These are phyloP conservation scores for Calocera cornea DNA, from an alignment of 768 basidiomycete species.

Conservation along the genomic window DNA sequence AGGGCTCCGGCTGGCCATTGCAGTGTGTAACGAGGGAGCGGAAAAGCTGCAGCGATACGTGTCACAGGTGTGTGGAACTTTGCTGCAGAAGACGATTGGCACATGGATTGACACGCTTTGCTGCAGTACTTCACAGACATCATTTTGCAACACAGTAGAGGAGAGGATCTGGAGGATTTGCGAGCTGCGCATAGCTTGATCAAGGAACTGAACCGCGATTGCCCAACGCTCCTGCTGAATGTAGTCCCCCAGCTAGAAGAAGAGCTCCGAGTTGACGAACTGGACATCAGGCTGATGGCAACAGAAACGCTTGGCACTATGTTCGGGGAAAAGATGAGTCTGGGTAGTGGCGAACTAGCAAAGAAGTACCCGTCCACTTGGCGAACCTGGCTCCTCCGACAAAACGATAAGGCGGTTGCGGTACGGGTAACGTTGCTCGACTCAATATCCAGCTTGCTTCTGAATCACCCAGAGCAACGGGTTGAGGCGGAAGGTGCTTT, in stretches of 20 bases:
- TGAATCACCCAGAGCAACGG: conserved; percentile 51
- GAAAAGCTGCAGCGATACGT: conserved; percentile 83
- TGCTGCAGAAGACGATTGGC: neutral
- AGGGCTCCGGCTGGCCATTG: conserved; percentile 67
- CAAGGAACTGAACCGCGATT: conserved; percentile 63
- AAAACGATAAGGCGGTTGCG: conserved; percentile 54
- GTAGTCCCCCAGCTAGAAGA: conserved; percentile 90
- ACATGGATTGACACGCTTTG: neutral
- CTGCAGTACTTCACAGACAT: conserved; percentile 75
- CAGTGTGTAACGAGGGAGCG: conserved; percentile 68
- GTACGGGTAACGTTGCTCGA: conserved; percentile 76
- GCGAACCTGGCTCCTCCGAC: conserved; percentile 67
- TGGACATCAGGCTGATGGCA: conserved; percentile 59
- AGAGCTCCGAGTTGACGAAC: conserved; percentile 65
- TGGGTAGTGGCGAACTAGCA: conserved; percentile 50
- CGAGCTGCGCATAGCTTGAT: conserved; percentile 72
- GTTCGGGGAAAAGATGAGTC: conserved; percentile 54
- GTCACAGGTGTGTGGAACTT: conserved; percentile 32
- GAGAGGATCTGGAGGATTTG: conserved; percentile 36
- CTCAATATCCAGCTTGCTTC: conserved; percentile 44
- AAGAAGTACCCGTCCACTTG: conserved; percentile 74
- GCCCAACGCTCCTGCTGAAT: conserved; percentile 69
- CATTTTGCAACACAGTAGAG: conserved; percentile 43
- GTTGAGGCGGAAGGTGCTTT: conserved; percentile 60
- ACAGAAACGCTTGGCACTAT: conserved; percentile 81